These are phyloP conservation scores for Penicillium goetzii DNA, from an alignment of 495 filamentous ascomycete genomes.

Conservation along the genomic window DNA sequence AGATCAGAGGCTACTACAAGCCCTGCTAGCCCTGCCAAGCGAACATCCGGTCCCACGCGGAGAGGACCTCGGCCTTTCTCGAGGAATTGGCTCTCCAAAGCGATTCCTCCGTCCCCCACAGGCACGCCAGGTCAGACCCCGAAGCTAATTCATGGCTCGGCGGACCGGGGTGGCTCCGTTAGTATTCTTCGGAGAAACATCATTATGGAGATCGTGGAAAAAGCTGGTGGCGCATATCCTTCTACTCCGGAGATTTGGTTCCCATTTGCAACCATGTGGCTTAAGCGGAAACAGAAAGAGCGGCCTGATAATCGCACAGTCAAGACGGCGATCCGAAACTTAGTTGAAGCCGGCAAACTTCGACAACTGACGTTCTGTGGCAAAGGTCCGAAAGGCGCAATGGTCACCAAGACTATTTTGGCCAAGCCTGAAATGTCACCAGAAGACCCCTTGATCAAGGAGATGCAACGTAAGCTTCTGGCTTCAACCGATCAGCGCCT, in stretches of 20 bases:
- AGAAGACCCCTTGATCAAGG: conserved; percentile 54
- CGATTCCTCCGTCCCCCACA: not conserved
- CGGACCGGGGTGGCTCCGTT: conserved; percentile 49
- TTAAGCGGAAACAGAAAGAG: conserved; percentile 50
- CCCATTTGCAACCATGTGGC: conserved; percentile 67
- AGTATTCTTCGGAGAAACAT: conserved; percentile 60
- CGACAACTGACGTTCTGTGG: conserved; percentile 66
- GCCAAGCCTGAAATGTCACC: conserved; percentile 49
- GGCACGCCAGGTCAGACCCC: not conserved
- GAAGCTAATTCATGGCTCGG: conserved; percentile 11
- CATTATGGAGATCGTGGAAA: conserved; percentile 69
- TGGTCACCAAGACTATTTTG: conserved; percentile 61
- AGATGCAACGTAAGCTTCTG: conserved; percentile 58
- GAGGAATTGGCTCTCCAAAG: not conserved
- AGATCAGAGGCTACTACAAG: not conserved
- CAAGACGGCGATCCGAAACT: conserved; percentile 59
- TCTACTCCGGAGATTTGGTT: conserved; percentile 72
- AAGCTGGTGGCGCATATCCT: conserved; percentile 73
- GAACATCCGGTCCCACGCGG: not conserved
- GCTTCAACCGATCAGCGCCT: conserved; percentile 29
- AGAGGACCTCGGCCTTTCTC: conserved; percentile 1
- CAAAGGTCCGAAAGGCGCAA: conserved; percentile 53
- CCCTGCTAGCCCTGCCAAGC: not conserved
- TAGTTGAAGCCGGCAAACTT: conserved; percentile 63
- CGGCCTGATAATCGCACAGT: conserved; percentile 56